Evolutionary conservation across 2,329 filamentous ascomycete genomes (phyloP).

Genomic region (Berkeleyomyces rouxiae): DNA sequence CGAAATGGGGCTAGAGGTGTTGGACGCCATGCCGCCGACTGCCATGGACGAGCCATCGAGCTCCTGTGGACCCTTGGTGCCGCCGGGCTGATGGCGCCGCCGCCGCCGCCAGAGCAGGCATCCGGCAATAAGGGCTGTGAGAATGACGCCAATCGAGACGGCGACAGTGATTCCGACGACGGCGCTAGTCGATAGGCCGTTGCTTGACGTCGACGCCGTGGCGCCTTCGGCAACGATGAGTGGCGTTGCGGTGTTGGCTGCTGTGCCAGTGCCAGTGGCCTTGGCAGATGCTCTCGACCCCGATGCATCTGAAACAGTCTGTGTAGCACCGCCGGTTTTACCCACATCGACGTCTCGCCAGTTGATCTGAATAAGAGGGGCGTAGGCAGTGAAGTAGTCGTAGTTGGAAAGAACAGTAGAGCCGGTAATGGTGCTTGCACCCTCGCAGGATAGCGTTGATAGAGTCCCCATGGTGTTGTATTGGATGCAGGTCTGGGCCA

Average conservation of each 20-base stretch:
- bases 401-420: constrained; percentile 5
- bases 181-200: constrained; percentile 10
- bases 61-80: neutral
- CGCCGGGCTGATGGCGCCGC: neutral
- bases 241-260: constrained; percentile 2
- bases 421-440: constrained; percentile 5
- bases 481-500: constrained; percentile 13
- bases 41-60: neutral
- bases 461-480: constrained; percentile 15
- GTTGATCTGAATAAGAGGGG: constrained; percentile 21
- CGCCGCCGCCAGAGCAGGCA: constrained; percentile 8
- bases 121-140: constrained; percentile 5
- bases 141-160: constrained; percentile 12
- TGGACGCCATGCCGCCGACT: neutral
- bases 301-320: neutral
- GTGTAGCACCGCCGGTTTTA: constrained; percentile 6
- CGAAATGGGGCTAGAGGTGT: neutral
- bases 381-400: constrained; percentile 11
- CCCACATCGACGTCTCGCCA: constrained; percentile 17
- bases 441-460: constrained; percentile 10
- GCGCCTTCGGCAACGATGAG: neutral
- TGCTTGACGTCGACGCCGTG: constrained; percentile 2
- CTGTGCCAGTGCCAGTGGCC: neutral
- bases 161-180: constrained; percentile 16
- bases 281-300: neutral